Conservation (phyloP, 1,284 basidiomycete genomes). For the Sporisorium exsertum region DNA sequence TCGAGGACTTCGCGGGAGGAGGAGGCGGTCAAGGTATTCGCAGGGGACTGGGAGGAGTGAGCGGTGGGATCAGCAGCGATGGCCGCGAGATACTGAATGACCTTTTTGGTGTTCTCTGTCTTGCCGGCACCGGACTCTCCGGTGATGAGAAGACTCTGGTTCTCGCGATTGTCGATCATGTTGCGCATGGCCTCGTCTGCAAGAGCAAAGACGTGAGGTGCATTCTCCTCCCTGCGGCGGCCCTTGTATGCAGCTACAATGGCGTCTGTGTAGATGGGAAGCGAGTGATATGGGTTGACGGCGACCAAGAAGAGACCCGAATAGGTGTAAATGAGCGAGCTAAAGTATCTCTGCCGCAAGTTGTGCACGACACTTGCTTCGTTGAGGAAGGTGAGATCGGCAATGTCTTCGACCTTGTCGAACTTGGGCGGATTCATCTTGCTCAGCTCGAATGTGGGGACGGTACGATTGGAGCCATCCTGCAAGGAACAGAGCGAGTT, state of each 20-base stretch:
- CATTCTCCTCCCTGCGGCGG: conserved; percentile 90
- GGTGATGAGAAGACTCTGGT: conserved; percentile 98
- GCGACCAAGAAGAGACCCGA: conserved; percentile 97
- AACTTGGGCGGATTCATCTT: conserved; percentile 92
- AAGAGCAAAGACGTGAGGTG: conserved; percentile 96
- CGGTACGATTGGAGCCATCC: conserved; percentile 72
- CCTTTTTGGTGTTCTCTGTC: conserved; percentile 99
- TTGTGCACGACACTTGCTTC: conserved; percentile 99
- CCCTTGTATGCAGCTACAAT: conserved; percentile 93
- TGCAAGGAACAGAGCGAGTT: conserved; percentile 74
- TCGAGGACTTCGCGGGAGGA: conserved; percentile 61
- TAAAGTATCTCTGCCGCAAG: conserved; percentile 88
- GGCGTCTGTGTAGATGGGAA: conserved; percentile 93
- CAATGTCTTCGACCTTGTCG: conserved; percentile 96
- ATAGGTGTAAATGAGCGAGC: conserved; percentile 84
- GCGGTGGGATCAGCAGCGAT: conserved; percentile 78
- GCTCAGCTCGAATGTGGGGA: conserved; percentile 63
- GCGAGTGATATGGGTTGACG: conserved; percentile 93
- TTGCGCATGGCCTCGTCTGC: conserved; percentile 98
- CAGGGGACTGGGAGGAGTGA: conserved; percentile 30
- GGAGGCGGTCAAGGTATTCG: conserved; percentile 48
- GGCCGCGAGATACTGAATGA: conserved; percentile 98
- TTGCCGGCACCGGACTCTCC: conserved; percentile 99
- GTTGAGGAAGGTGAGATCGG: conserved; percentile 96
- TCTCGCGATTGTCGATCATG: conserved; percentile 96